A percentile compares a stretch with the other conserved stretches of the same genome.
phyloP scores from a whole-genome alignment of 164 flowering plant genomes.

The Paratinospora sagittata region DNA sequence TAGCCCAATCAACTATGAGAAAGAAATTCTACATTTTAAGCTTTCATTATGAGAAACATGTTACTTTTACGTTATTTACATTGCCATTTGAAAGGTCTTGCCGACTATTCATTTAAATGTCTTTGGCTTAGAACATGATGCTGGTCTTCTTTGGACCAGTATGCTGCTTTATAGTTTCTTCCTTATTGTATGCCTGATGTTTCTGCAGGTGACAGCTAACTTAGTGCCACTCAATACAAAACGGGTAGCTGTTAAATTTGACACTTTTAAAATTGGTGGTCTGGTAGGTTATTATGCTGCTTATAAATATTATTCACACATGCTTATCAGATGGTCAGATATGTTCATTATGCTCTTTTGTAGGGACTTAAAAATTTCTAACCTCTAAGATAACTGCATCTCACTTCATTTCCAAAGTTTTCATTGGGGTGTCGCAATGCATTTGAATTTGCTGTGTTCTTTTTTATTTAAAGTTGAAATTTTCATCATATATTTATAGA shows the following conservation, averaged over 20 bases:
- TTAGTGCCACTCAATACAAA: slow-evolving; percentile 70
- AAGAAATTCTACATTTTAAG: no score
- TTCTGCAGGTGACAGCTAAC: slow-evolving; percentile 82
- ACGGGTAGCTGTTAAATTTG: slow-evolving; percentile 88
- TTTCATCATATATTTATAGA: not conserved
- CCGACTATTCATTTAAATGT: not conserved
- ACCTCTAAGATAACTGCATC: not conserved
- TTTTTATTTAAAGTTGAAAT: not conserved
- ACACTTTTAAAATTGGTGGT: slow-evolving; percentile 68
- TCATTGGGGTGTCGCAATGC: not conserved
- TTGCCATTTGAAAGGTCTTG: no score
- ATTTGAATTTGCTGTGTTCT: not conserved
- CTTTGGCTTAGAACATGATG: not conserved
- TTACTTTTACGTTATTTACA: no score
- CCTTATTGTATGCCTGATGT: not conserved
- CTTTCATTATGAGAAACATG: no score
- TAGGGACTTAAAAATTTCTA: not conserved
- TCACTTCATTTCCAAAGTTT: not conserved
- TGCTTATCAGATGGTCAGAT: not conserved
- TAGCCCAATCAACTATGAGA: no score
- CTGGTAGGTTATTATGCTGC: slow-evolving; percentile 41
- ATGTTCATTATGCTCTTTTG: not conserved
- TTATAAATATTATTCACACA: not conserved
- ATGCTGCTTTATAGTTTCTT: not conserved
- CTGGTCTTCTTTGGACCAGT: not conserved